These are phyloP conservation scores for Mariannaea sp. DNA, from an alignment of 2,329 filamentous ascomycete species.

Conservation along the genomic window DNA sequence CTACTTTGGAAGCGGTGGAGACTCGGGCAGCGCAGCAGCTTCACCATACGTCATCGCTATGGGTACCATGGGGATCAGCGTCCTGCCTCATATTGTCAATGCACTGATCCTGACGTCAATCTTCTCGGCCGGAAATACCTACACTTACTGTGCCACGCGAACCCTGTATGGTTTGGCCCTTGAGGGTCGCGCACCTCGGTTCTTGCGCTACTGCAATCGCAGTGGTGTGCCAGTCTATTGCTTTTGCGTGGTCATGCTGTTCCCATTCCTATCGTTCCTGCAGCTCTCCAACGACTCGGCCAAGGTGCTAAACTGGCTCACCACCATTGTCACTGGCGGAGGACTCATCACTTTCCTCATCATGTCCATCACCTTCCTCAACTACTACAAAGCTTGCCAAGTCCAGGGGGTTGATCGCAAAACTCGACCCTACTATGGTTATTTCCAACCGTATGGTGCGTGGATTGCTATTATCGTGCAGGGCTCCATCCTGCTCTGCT, in stretches of 20 bases:
- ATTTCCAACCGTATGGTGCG: conserved; percentile 7
- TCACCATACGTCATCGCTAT: conserved; percentile 7
- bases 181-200: background rate
- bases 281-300: background rate
- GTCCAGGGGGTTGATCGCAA: conserved; percentile 2
- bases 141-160: background rate
- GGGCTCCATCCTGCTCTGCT: conserved; percentile 49
- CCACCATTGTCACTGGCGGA: background rate
- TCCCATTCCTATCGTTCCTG: conserved; percentile 3
- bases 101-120: background rate
- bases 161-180: background rate
- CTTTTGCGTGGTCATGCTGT: background rate
- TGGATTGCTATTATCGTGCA: background rate
- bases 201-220: background rate
- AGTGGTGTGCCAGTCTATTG: conserved; percentile 6
- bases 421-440: background rate
- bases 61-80: background rate
- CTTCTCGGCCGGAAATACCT: conserved; percentile 2
- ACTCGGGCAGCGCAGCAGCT: background rate
- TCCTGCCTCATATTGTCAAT: background rate
- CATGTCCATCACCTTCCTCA: conserved; percentile 1
- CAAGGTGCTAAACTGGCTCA: background rate
- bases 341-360: background rate
- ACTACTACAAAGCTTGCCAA: background rate
- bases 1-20: conserved; percentile 40